phyloP scores from a whole-genome alignment of 2,329 filamentous ascomycete species.

The Aureobasidium sp. region DNA sequence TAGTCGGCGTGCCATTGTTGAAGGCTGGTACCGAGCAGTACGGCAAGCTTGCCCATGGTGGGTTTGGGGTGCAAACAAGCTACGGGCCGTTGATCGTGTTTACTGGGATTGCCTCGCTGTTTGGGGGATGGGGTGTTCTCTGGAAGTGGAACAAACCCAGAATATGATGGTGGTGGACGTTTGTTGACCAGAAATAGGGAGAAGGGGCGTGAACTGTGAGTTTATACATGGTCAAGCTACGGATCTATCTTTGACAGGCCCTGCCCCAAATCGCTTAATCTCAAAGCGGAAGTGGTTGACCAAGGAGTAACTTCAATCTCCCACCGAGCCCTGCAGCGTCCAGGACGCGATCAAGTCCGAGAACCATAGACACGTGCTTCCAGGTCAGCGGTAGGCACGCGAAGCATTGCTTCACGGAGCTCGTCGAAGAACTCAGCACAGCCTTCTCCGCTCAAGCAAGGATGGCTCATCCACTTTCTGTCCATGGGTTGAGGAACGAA shows the following conservation, averaged over 20 bases:
- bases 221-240: too few relatives aligned
- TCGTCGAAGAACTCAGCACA: not conserved
- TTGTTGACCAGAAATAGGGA: too few relatives aligned
- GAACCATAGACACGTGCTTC: conserved; percentile 1
- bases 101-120: conserved; percentile 41
- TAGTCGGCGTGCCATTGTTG: conserved; percentile 38
- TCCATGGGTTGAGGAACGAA: not conserved
- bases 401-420: not conserved
- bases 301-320: not conserved
- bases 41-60: conserved; percentile 2
- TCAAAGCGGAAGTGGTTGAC: too few relatives aligned
- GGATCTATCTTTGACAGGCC: too few relatives aligned
- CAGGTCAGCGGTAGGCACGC: not conserved
- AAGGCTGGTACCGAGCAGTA: conserved; percentile 25
- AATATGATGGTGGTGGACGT: not conserved
- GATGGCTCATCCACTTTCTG: not conserved
- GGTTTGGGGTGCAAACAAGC: conserved; percentile 38
- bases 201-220: too few relatives aligned
- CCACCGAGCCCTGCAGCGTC: not conserved
- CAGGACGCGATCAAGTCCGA: not conserved
- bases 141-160: conserved; percentile 27
- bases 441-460: not conserved
- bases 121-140: conserved; percentile 43
- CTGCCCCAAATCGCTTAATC: too few relatives aligned
- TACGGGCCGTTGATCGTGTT: conserved; percentile 47